phyloP scores from a whole-genome alignment of 768 basidiomycete genomes.

The Dacryopinax primogenitus region DNA sequence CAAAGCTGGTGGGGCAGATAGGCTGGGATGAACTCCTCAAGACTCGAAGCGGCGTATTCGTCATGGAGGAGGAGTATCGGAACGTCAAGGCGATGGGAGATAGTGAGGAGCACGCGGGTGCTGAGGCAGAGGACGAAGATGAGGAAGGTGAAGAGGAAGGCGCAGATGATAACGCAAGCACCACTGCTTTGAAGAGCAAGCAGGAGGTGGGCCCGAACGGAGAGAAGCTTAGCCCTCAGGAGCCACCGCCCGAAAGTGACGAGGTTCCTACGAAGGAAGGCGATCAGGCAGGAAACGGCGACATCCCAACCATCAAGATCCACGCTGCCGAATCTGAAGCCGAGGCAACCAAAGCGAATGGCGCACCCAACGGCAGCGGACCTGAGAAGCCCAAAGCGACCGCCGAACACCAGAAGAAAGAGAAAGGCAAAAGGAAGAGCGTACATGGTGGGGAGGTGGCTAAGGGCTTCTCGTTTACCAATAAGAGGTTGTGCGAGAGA shows the following conservation, averaged over 20 bases:
- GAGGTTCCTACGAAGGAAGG: not conserved
- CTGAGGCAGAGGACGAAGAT: slow-evolving; percentile 16
- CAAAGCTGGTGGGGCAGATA: slow-evolving; percentile 81
- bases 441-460: slow-evolving; percentile 10
- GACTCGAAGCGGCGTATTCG: slow-evolving; percentile 87
- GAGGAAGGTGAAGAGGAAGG: slow-evolving; percentile 24
- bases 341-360: slow-evolving; percentile 20
- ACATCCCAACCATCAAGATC: slow-evolving; percentile 60
- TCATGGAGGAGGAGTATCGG: slow-evolving; percentile 99
- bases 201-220: slow-evolving; percentile 20
- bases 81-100: slow-evolving; percentile 80
- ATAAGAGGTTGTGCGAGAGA: slow-evolving; percentile 90
- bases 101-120: slow-evolving; percentile 24
- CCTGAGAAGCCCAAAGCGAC: slow-evolving; percentile 21
- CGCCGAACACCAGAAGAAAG: slow-evolving; percentile 26
- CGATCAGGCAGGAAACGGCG: slow-evolving; percentile 17
- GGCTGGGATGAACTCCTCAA: slow-evolving; percentile 98
- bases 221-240: slow-evolving; percentile 26
- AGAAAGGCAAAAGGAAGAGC: slow-evolving; percentile 24
- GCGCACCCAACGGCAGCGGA: slow-evolving; percentile 2
- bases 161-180: slow-evolving; percentile 63
- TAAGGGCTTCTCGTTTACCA: slow-evolving; percentile 77
- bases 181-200: slow-evolving; percentile 25
- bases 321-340: slow-evolving; percentile 42
- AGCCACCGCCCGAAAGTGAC: slow-evolving; percentile 19